These are phyloP conservation scores for Dothiorella sarmentorum DNA, from an alignment of 2,329 filamentous ascomycete species.

Conservation along the genomic window DNA sequence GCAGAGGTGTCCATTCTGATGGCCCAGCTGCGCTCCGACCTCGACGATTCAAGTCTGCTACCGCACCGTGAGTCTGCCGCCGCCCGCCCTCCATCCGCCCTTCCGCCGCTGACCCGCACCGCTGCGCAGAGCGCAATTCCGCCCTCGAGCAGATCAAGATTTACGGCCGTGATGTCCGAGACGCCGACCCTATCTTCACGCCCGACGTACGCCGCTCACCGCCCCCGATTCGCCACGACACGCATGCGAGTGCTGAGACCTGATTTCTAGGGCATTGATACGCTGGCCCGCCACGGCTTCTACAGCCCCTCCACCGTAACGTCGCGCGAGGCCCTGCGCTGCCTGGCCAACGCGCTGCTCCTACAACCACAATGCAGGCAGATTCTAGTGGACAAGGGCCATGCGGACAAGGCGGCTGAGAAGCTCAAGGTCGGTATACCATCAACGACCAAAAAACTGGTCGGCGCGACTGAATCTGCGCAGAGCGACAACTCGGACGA, in stretches of 20 bases:
- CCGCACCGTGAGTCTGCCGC: slow-evolving; percentile 53
- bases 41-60: slow-evolving; percentile 57
- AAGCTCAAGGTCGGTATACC: slow-evolving; percentile 55
- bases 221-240: not conserved
- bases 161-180: slow-evolving; percentile 66
- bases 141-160: slow-evolving; percentile 67
- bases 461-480: slow-evolving; percentile 19
- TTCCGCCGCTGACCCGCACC: slow-evolving; percentile 5
- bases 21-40: slow-evolving; percentile 58
- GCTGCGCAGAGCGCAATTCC: slow-evolving; percentile 56
- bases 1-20: slow-evolving; percentile 65
- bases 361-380: slow-evolving; percentile 66
- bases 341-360: slow-evolving; percentile 80
- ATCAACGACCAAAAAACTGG: slow-evolving; percentile 10
- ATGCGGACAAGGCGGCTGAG: slow-evolving; percentile 63
- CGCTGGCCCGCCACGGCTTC: slow-evolving; percentile 70
- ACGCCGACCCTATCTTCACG: slow-evolving; percentile 83
- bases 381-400: slow-evolving; percentile 68
- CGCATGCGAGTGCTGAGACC: slow-evolving; percentile 6
- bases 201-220: slow-evolving; percentile 54
- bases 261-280: slow-evolving; percentile 64
- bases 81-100: not conserved
- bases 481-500: slow-evolving; percentile 71
- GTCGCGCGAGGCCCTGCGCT: slow-evolving; percentile 73
- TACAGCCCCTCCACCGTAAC: slow-evolving; percentile 57